Conservation (phyloP, 2,329 filamentous ascomycete species). For the Penicillium sp. region DNA sequence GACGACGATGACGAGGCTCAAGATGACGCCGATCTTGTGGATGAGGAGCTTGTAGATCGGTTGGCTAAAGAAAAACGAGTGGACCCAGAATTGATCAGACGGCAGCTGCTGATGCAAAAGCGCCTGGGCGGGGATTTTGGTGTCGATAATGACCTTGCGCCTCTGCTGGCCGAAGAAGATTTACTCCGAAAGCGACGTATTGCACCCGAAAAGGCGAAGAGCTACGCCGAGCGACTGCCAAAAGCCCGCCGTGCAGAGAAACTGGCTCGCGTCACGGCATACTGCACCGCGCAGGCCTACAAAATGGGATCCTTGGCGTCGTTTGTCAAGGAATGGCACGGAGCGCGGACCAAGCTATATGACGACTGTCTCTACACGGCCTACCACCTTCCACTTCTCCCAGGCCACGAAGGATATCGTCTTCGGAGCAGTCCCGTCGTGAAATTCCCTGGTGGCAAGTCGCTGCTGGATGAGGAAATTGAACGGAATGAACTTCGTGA, state of each 20-base stretch:
- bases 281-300: constrained; percentile 92
- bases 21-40: constrained; percentile 29
- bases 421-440: constrained; percentile 86
- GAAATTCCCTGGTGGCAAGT: constrained; percentile 90
- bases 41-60: constrained; percentile 37
- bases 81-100: constrained; percentile 35
- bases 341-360: constrained; percentile 91
- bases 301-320: constrained; percentile 85
- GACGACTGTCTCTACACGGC: constrained; percentile 96
- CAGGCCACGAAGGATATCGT: constrained; percentile 82
- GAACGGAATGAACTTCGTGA: constrained; percentile 87
- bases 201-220: constrained; percentile 67
- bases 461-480: constrained; percentile 90
- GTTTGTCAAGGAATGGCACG: constrained; percentile 84
- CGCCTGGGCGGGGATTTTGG: constrained; percentile 54
- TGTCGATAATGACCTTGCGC: constrained; percentile 54
- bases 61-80: constrained; percentile 33
- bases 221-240: constrained; percentile 87
- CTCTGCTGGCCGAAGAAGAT: constrained; percentile 59
- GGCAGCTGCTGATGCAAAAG: constrained; percentile 33
- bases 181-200: constrained; percentile 55
- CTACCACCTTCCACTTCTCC: constrained; percentile 86
- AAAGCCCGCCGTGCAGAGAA: constrained; percentile 86
- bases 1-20: constrained; percentile 25
- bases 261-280: constrained; percentile 86